A percentile compares a stretch with the other conserved stretches of the same genome.
These are phyloP conservation scores for Eurotiales sp. DNA, from an alignment of 2,329 filamentous ascomycete species.

Conservation along the genomic window DNA sequence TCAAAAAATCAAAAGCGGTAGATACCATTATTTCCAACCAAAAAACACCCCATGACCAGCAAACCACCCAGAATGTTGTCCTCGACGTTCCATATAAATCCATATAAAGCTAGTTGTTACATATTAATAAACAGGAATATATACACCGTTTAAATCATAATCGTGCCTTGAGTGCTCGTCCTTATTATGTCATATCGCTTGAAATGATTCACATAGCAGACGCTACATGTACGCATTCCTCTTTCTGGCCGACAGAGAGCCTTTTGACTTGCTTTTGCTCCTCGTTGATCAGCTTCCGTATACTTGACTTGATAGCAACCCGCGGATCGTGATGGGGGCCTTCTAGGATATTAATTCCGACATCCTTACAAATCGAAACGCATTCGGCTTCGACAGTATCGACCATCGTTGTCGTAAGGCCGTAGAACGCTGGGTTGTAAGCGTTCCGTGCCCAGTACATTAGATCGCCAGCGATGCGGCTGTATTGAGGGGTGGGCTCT, in stretches of 20 bases:
- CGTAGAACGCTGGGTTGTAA: slow-evolving; percentile 42
- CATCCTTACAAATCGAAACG: slow-evolving; percentile 30
- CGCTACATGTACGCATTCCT: slow-evolving; percentile 15
- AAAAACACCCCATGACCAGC: no score
- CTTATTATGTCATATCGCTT: not conserved
- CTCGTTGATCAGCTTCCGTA: slow-evolving; percentile 20
- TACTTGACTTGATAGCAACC: slow-evolving; percentile 21
- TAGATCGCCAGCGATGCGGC: slow-evolving; percentile 37
- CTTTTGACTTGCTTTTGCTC: slow-evolving; percentile 20
- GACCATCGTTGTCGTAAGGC: slow-evolving; percentile 34
- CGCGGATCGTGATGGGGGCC: slow-evolving; percentile 23
- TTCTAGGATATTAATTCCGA: slow-evolving; percentile 33
- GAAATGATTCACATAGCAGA: slow-evolving; percentile 35
- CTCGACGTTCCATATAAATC: no score
- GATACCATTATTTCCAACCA: no score
- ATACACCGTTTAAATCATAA: not conserved
- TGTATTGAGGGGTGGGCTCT: slow-evolving; percentile 28
- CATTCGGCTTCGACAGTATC: slow-evolving; percentile 39
- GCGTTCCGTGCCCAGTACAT: slow-evolving; percentile 44
- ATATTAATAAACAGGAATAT: not conserved
- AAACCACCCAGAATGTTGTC: no score
- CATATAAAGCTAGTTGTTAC: not conserved
- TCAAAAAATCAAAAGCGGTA: no score
- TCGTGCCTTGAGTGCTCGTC: not conserved
- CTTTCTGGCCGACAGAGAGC: slow-evolving; percentile 5